phyloP scores from a whole-genome alignment of 352 stramenopile species.

The Pythium utonaiense region DNA sequence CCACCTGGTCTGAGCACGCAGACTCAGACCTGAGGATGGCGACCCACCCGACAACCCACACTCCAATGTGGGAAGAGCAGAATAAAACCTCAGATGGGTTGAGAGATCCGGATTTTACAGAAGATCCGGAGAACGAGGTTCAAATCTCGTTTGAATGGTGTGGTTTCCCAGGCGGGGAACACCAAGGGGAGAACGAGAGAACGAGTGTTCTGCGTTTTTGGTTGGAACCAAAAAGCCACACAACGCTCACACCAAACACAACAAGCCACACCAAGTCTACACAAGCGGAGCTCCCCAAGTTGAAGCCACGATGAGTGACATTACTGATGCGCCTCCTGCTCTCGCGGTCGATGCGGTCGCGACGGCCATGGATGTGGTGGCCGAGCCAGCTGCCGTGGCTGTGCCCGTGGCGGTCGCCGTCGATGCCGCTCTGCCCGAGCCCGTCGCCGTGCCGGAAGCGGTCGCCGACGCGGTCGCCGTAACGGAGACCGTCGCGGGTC shows the following conservation, averaged over 20 bases:
- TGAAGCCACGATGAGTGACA: constrained; percentile 21
- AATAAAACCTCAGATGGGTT: no score
- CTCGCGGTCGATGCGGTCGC: background rate
- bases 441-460: constrained; percentile 22
- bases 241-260: constrained; percentile 27
- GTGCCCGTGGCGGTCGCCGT: background rate
- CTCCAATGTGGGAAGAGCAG: background rate
- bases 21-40: background rate
- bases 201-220: no score
- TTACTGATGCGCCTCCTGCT: constrained; percentile 21
- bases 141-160: constrained; percentile 27
- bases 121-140: no score
- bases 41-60: background rate
- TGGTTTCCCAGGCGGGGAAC: constrained; percentile 14
- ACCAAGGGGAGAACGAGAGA: background rate
- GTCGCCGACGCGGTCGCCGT: background rate
- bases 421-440: background rate
- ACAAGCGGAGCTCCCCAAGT: constrained; percentile 19
- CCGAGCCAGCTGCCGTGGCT: constrained; percentile 2
- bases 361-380: background rate
- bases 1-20: background rate
- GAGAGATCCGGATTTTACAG: no score
- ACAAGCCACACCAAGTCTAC: constrained; percentile 31
- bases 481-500: no score
- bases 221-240: constrained; percentile 5